phyloP scores from a whole-genome alignment of 768 basidiomycete species.

The Leccinum imitatum region DNA sequence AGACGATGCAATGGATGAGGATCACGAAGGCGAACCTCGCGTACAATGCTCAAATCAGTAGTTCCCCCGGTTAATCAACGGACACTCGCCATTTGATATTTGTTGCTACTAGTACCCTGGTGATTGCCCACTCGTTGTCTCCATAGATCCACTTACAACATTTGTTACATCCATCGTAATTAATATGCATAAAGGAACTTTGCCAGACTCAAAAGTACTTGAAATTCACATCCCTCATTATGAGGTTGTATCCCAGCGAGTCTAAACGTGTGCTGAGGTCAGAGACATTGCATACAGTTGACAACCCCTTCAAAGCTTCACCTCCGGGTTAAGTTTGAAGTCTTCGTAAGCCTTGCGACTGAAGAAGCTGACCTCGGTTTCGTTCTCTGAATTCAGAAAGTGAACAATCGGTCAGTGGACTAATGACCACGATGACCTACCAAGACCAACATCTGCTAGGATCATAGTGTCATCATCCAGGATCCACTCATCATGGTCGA shows the following conservation, averaged over 20 bases:
- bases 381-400: constrained; percentile 65
- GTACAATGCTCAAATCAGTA: constrained; percentile 96
- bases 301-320: neutral
- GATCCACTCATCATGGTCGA: constrained; percentile 95
- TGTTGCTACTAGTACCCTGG: constrained; percentile 22
- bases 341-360: constrained; percentile 69
- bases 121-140: constrained; percentile 18
- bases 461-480: constrained; percentile 62
- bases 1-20: constrained; percentile 92
- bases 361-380: constrained; percentile 94
- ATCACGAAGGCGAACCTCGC: constrained; percentile 79
- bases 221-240: constrained; percentile 3
- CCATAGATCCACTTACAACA: constrained; percentile 31
- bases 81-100: constrained; percentile 22
- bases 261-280: constrained; percentile 12
- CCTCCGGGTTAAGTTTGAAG: constrained; percentile 85
- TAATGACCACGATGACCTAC: constrained; percentile 45
- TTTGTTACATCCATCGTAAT: constrained; percentile 32
- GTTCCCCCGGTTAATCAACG: constrained; percentile 17
- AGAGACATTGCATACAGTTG: neutral
- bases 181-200: constrained; percentile 24
- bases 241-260: constrained; percentile 28
- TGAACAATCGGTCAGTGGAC: neutral
- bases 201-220: neutral
- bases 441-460: constrained; percentile 72